Base-by-base conservation (phyloP, 352 stramenopile genomes). In the Pythium coloratum region DNA sequence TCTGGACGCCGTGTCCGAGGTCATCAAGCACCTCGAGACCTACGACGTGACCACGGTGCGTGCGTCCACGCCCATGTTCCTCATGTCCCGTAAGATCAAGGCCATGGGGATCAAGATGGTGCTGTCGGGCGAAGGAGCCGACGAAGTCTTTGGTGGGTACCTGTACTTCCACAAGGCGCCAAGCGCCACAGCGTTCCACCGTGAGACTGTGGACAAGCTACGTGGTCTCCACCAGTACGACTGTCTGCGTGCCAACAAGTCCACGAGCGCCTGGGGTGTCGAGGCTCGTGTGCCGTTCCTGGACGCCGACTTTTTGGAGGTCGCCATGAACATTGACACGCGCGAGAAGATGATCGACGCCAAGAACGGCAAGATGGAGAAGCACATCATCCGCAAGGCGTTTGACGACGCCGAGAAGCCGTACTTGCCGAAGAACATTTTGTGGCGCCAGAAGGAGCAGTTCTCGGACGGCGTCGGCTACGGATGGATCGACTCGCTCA, bases 81-180 rank as follows among this genome's bases (percentile, higher is more conserved):
- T 99, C 55, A 99, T 99, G 97, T 86, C 90, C 7, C 80, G 97
- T 53, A 99, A 99, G 88, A 99, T 99, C 77, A 99, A 99, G 84
- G 97, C 97, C 55, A 99, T 99, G 95, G 97, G 97, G 51, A 98
- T 99, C 72, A 99, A 99, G 82, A 99, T 99, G 97, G 97, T 99
- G 58, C 81, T 99, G 26, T 98, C 85, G 20, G 97, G 97, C 20
- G 97, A 99, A 80, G 97, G 97, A 36, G 97, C 97, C 8, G 97
- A 99, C 73, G 97, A 99, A 72, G 89, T 99, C 6, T 98, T 99
- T 70, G 97, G 95, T 32, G 97, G 97, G 26, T 99, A 99, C 80
- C 79, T 99, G 42, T 99, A 99, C 89, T 99, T 99, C 89, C 97
- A 99, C 86, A 99, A 99, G 86, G 96, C 96, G 20, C 97, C 97